Percentiles rank a stretch among this genome's conserved stretches.
phyloP scores from a whole-genome alignment of 805 yeast genomes.

The Myxozyma vanderwaltii region DNA sequence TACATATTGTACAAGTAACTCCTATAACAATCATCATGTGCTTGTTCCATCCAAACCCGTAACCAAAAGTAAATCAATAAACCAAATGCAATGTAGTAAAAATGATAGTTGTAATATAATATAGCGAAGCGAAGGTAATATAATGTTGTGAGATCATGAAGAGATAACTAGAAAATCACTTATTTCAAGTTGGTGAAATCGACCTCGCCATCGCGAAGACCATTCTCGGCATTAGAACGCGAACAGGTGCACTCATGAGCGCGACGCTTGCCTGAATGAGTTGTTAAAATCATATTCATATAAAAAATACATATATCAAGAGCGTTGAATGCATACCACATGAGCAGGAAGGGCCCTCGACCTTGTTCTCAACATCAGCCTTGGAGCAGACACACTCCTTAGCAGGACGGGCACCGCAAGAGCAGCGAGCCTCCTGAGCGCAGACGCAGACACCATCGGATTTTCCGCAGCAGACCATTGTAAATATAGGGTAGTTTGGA shows the following conservation, averaged over 20 bases:
- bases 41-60: neutral
- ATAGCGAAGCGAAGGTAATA: neutral
- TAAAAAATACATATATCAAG: neutral
- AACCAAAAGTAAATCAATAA: neutral
- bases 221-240: conserved; percentile 42
- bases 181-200: conserved; percentile 54
- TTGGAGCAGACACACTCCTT: conserved; percentile 57
- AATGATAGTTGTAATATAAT: neutral
- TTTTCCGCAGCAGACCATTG: conserved; percentile 48
- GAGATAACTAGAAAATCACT: neutral
- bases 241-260: conserved; percentile 61
- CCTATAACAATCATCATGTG: neutral
- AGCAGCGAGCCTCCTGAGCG: conserved; percentile 63
- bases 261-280: conserved; percentile 45
- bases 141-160: neutral
- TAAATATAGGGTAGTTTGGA: neutral
- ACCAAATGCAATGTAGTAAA: neutral
- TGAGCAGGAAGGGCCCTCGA: conserved; percentile 51
- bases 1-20: neutral
- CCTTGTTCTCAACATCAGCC: conserved; percentile 55
- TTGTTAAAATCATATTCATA: neutral
- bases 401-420: conserved; percentile 64
- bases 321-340: conserved; percentile 48
- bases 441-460: conserved; percentile 55
- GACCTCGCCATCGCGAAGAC: conserved; percentile 57